Evolutionary conservation across 352 stramenopile genomes (phyloP).

Genomic region (Pseudoperonospora humuli): DNA sequence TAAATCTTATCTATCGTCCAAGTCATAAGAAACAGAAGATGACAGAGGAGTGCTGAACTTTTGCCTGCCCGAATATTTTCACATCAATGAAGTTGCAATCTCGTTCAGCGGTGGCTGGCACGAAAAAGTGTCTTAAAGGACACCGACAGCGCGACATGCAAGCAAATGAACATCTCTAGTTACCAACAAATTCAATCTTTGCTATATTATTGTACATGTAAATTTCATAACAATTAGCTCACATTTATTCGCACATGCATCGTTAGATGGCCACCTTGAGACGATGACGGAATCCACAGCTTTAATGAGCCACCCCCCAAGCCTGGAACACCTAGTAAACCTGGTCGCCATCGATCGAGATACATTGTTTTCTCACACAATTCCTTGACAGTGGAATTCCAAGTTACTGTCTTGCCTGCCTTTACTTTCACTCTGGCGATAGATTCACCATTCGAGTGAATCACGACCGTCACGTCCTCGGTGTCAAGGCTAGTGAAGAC

Average conservation of each 20-base stretch:
- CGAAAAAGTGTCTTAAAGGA: no score
- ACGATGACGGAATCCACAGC: constrained; percentile 13
- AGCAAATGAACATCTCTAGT: no score
- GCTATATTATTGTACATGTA: not conserved
- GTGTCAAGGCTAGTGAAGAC: constrained; percentile 16
- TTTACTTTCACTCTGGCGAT: constrained; percentile 11
- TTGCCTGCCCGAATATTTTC: no score
- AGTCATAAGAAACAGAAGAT: no score
- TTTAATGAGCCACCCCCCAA: constrained; percentile 14
- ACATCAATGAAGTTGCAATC: no score
- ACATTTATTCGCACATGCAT: constrained; percentile 23
- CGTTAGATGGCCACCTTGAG: constrained; percentile 16
- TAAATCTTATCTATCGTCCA: no score
- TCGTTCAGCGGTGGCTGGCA: no score
- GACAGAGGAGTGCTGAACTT: no score
- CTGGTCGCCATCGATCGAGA: constrained; percentile 15
- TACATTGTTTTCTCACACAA: constrained; percentile 19
- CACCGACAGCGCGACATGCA: no score
- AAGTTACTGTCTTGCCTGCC: constrained; percentile 5
- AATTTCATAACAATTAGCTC: constrained; percentile 11
- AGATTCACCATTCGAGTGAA: constrained; percentile 12
- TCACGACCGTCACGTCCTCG: constrained; percentile 17
- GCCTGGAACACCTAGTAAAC: constrained; percentile 6
- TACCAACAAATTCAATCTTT: no score
- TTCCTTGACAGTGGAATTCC: constrained; percentile 11